phyloP scores from a whole-genome alignment of 176 grass and related monocot species.

The Aechmea fasciata region DNA sequence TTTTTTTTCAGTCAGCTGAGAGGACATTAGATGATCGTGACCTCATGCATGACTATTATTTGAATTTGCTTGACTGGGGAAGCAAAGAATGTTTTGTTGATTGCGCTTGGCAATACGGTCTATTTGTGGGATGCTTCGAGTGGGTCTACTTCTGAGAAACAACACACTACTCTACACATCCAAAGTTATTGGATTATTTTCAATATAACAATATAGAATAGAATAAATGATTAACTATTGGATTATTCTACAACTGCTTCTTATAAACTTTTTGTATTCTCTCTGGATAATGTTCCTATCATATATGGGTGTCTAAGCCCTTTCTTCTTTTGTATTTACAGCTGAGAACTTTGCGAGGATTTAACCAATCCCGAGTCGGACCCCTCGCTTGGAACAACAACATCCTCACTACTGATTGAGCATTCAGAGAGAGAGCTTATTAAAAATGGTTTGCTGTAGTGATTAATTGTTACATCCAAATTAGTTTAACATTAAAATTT shows the following conservation, averaged over 20 bases:
- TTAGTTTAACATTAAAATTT: too few species aligned
- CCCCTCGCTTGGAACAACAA: constrained; percentile 61
- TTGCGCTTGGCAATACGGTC: constrained; percentile 46
- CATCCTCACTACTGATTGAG: constrained; percentile 46
- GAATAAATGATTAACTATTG: not conserved
- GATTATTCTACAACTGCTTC: too few species aligned
- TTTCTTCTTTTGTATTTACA: constrained; percentile 15
- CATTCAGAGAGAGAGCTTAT: too few species aligned
- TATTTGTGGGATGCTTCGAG: constrained; percentile 50
- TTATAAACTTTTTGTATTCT: not conserved
- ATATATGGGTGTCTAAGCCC: not conserved
- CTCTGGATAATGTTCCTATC: not conserved
- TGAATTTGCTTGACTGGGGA: constrained; percentile 68
- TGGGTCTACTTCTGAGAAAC: constrained; percentile 30
- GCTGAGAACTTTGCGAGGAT: constrained; percentile 47
- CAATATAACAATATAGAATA: too few species aligned
- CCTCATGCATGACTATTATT: constrained; percentile 62
- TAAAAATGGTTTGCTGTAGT: too few species aligned
- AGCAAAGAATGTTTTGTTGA: constrained; percentile 55
- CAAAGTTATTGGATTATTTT: too few species aligned
- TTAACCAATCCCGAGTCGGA: constrained; percentile 43
- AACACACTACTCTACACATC: too few species aligned
- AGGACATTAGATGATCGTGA: constrained; percentile 60
- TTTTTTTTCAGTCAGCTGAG: constrained; percentile 42
- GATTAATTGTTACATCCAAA: too few species aligned